These are phyloP conservation scores for Arabidopsis arenosa DNA, from an alignment of 345 rosid species.

Conservation along the genomic window DNA sequence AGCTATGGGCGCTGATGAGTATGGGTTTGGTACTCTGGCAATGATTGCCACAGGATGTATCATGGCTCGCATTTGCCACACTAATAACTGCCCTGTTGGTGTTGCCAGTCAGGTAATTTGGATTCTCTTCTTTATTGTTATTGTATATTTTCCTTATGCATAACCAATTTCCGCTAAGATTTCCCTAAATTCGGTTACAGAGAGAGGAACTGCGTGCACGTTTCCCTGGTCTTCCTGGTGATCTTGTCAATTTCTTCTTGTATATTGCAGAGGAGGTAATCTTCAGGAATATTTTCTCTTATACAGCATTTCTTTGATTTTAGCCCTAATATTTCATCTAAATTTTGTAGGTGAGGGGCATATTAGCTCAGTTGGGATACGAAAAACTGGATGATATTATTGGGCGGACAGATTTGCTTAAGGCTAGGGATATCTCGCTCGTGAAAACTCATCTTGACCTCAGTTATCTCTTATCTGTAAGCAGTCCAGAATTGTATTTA, in stretches of 20 bases:
- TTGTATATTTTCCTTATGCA: slow-evolving; percentile 14
- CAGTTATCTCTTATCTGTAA: slow-evolving; percentile 73
- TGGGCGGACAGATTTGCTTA: slow-evolving; percentile 81
- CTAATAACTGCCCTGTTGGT: slow-evolving; percentile 99
- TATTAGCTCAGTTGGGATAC: slow-evolving; percentile 89
- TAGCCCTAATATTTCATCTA: slow-evolving; percentile 12
- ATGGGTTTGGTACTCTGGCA: slow-evolving; percentile 98
- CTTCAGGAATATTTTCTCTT: background rate
- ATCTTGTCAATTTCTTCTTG: slow-evolving; percentile 92
- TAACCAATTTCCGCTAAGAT: slow-evolving; percentile 12
- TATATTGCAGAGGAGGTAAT: slow-evolving; percentile 98
- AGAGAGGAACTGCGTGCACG: slow-evolving; percentile 98
- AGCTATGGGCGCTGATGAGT: slow-evolving; percentile 97
- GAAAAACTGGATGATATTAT: slow-evolving; percentile 89
- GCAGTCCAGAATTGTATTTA: slow-evolving; percentile 30
- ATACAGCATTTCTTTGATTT: background rate
- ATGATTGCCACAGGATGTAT: slow-evolving; percentile 99
- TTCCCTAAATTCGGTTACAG: slow-evolving; percentile 47
- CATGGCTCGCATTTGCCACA: slow-evolving; percentile 99
- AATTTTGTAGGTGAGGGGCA: slow-evolving; percentile 81
- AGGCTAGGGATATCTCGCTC: slow-evolving; percentile 85
- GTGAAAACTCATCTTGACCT: slow-evolving; percentile 98
- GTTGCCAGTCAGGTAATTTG: slow-evolving; percentile 92
- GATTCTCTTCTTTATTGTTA: slow-evolving; percentile 31
- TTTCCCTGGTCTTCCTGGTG: slow-evolving; percentile 99